phyloP scores from a whole-genome alignment of 352 stramenopile species.

The Aphanomyces stellatus region DNA sequence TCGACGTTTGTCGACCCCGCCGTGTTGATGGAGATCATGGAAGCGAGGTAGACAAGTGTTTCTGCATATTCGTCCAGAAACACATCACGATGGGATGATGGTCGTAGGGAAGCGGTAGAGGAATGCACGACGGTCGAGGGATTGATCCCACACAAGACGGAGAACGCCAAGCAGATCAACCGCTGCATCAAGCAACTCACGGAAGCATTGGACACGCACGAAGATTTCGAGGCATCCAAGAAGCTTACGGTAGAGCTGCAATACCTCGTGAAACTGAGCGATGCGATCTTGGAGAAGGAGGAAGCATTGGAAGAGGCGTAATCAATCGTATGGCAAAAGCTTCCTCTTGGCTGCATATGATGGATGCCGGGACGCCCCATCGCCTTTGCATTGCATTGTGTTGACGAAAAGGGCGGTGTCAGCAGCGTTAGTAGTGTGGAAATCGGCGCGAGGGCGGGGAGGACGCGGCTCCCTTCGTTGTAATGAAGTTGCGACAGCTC shows the following conservation, averaged over 20 bases:
- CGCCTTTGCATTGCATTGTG: too few species aligned
- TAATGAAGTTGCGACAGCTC: too few species aligned
- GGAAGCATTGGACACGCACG: slow-evolving; percentile 60
- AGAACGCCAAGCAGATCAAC: slow-evolving; percentile 62
- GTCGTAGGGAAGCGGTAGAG: slow-evolving; percentile 58
- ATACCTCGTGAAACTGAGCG: slow-evolving; percentile 81
- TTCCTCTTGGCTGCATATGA: too few species aligned
- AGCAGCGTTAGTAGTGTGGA: too few species aligned
- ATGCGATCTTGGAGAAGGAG: too few species aligned
- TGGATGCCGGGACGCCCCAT: too few species aligned
- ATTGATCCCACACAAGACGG: slow-evolving; percentile 47
- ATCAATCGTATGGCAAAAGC: too few species aligned
- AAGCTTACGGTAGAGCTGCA: slow-evolving; percentile 66
- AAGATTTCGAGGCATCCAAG: slow-evolving; percentile 69
- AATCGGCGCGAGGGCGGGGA: too few species aligned
- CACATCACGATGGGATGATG: background rate
- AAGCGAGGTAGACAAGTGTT: slow-evolving; percentile 53
- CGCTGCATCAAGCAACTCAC: slow-evolving; percentile 59
- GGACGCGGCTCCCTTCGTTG: too few species aligned
- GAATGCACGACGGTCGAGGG: slow-evolving; percentile 37
- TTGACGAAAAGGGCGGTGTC: too few species aligned
- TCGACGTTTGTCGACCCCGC: slow-evolving; percentile 66
- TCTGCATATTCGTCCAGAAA: too few species aligned
- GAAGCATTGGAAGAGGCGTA: too few species aligned
- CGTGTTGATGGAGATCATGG: slow-evolving; percentile 79